Evolutionary conservation across 768 basidiomycete genomes (phyloP).

Genomic region (Lactifluus pinguis): DNA sequence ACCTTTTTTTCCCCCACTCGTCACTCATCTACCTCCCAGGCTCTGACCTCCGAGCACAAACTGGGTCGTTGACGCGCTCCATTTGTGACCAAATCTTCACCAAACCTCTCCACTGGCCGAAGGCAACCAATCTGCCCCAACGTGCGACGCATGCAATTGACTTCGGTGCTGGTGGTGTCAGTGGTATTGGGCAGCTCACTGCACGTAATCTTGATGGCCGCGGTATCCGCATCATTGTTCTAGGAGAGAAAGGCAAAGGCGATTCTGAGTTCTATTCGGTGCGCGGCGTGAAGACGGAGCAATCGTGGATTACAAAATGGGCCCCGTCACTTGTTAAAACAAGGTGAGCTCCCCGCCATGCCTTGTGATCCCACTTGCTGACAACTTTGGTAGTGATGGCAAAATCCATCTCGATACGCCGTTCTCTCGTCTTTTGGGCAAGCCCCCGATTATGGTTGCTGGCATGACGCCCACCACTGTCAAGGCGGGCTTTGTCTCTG

Average conservation of each 20-base stretch:
- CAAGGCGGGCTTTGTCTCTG: conserved; percentile 37
- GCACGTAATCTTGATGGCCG: conserved; percentile 87
- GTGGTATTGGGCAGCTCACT: conserved; percentile 29
- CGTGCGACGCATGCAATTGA: conserved; percentile 91
- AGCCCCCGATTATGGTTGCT: conserved; percentile 37
- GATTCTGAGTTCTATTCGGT: conserved; percentile 78
- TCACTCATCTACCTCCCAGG: conserved; percentile 37
- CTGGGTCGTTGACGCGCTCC: conserved; percentile 73
- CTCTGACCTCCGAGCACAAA: conserved; percentile 64
- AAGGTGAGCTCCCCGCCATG: conserved; percentile 39
- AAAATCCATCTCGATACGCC: conserved; percentile 37
- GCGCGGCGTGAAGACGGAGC: conserved; percentile 58
- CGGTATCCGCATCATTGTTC: conserved; percentile 82
- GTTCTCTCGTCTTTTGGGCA: too few species aligned
- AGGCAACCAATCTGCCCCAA: conserved; percentile 83
- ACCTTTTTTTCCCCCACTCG: too few species aligned
- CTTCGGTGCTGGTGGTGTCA: conserved; percentile 91
- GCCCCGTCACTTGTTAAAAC: conserved; percentile 82
- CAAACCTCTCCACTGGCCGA: conserved; percentile 84
- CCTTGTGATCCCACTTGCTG: background rate
- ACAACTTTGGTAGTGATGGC: conserved; percentile 59
- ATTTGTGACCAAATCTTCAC: conserved; percentile 93
- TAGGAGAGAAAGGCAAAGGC: conserved; percentile 85
- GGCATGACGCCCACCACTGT: conserved; percentile 99
- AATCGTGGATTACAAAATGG: conserved; percentile 89